phyloP scores from a whole-genome alignment of 2,329 filamentous ascomycete species.

The Aureobasidium sp. region DNA sequence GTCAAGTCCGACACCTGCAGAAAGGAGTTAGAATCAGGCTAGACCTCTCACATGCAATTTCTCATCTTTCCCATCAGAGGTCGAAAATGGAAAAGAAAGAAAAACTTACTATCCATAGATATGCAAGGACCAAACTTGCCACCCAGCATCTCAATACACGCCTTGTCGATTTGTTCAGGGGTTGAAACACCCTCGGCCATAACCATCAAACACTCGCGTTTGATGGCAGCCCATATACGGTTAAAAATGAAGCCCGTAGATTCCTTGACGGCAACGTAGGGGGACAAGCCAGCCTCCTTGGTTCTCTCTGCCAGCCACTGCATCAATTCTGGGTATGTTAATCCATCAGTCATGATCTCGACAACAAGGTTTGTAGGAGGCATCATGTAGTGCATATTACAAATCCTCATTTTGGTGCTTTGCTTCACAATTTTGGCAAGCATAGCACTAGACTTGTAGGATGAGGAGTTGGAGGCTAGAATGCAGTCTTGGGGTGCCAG shows the following conservation, averaged over 20 bases:
- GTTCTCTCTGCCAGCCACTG: slow-evolving; percentile 37
- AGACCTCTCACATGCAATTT: not conserved
- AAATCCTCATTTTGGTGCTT: slow-evolving; percentile 31
- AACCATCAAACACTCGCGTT: slow-evolving; percentile 43
- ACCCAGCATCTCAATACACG: slow-evolving; percentile 37
- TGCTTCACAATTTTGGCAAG: slow-evolving; percentile 33
- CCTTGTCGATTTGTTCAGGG: slow-evolving; percentile 41
- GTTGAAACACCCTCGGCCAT: slow-evolving; percentile 42
- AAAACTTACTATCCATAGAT: slow-evolving; percentile 35
- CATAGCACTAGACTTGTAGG: slow-evolving; percentile 44
- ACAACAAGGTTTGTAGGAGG: slow-evolving; percentile 36
- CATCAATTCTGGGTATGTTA: slow-evolving; percentile 37
- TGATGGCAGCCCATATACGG: slow-evolving; percentile 49
- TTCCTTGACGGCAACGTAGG: slow-evolving; percentile 38
- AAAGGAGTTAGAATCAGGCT: not conserved
- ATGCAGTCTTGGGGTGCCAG: slow-evolving; percentile 39
- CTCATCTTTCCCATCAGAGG: not conserved
- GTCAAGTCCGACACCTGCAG: slow-evolving; percentile 39
- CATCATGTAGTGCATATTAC: slow-evolving; percentile 49
- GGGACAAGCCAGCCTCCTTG: slow-evolving; percentile 34
- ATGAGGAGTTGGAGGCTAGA: slow-evolving; percentile 44
- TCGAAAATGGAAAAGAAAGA: too few species aligned
- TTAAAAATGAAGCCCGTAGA: slow-evolving; percentile 50
- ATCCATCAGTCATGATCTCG: slow-evolving; percentile 47
- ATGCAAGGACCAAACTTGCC: slow-evolving; percentile 26